Evolutionary conservation across 2,329 filamentous ascomycete species (phyloP), one percentile per base, ranked within the genome.

Genomic region (Aureobasidium vineae): DNA sequence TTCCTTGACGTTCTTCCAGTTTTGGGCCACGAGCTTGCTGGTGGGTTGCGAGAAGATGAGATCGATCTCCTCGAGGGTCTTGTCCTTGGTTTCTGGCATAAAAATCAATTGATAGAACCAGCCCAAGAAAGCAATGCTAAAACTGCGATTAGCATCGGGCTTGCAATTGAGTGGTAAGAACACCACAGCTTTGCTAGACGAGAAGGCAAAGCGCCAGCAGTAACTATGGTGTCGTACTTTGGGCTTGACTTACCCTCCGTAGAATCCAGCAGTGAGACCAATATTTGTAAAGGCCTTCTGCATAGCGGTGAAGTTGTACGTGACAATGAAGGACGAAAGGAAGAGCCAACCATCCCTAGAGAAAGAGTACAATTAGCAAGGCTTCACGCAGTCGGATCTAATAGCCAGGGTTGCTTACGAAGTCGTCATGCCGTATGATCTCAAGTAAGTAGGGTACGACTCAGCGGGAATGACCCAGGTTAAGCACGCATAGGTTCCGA

Each of bases 281-380:
- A 87, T 90, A 40, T 78, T 80, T 8, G 82, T 84, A 83, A 91
- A 89, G n/a, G 85, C 84, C 0, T 83, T 75, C 75, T 89, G 85
- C 89, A 91, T 91, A 11, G 81, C 81, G 0, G 83, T 83, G 77
- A 91, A 91, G 81, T 90, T 90, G 81, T 90, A 91, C 11, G 88
- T 91, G 61, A 91, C 87, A 70, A 90, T 82, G 78, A 90, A 91
- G 1, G 86, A 88, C 63, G 84, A 86, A 26, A 91, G 81, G 83
- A 90, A 91, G 5, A 91, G 80, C 69, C 86, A 85, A 1, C 84
- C 86, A 54, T 88, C 86, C 0, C 86, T 88, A 0, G 6, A 6
- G 6, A 3, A 6, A 31, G 6, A 6, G 28, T 31, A 31, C 6
- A 31, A 31, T 31, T 31, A 31, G n/a, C n/a, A n/a, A n/a, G n/a